These are phyloP conservation scores for Apiotrichum mycotoxinovorans DNA, from an alignment of 1,284 basidiomycete species.

Conservation along the genomic window DNA sequence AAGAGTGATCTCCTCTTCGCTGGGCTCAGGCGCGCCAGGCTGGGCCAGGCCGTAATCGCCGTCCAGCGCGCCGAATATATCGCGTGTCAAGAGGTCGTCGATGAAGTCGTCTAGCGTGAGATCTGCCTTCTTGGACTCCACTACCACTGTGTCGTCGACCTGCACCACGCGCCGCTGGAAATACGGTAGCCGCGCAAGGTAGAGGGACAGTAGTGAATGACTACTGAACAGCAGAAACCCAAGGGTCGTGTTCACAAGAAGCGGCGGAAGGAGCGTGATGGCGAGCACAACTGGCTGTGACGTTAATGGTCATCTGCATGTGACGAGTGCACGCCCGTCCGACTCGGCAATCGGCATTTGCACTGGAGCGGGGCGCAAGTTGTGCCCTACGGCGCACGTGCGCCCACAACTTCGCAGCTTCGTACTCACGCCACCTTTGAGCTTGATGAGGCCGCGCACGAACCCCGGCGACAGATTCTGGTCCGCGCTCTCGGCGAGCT, in stretches of 20 bases:
- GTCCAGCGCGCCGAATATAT: slow-evolving; percentile 15
- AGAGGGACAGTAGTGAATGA: slow-evolving; percentile 45
- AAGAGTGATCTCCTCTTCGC: slow-evolving; percentile 40
- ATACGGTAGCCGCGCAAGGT: slow-evolving; percentile 39
- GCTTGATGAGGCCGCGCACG: slow-evolving; percentile 38
- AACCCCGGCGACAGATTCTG: slow-evolving; percentile 45
- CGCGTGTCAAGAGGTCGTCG: slow-evolving; percentile 8
- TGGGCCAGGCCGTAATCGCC: slow-evolving; percentile 16
- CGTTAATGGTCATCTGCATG: background rate
- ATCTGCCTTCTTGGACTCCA: background rate
- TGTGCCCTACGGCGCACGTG: too few species aligned
- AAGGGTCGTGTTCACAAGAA: slow-evolving; percentile 46
- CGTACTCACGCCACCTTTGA: slow-evolving; percentile 33
- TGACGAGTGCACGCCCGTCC: too few species aligned
- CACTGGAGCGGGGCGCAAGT: too few species aligned
- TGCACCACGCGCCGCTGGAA: slow-evolving; percentile 28
- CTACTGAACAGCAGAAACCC: slow-evolving; percentile 49
- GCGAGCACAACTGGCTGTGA: slow-evolving; percentile 25
- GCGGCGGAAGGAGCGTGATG: slow-evolving; percentile 41
- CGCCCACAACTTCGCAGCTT: too few species aligned
- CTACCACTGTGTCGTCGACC: slow-evolving; percentile 3
- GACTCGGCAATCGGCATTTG: too few species aligned
- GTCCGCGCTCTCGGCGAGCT: slow-evolving; percentile 44
- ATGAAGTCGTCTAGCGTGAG: slow-evolving; percentile 7
- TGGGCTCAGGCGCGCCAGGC: slow-evolving; percentile 3